These are phyloP conservation scores for Suillus lakei DNA, from an alignment of 768 basidiomycete species.

Conservation along the genomic window DNA sequence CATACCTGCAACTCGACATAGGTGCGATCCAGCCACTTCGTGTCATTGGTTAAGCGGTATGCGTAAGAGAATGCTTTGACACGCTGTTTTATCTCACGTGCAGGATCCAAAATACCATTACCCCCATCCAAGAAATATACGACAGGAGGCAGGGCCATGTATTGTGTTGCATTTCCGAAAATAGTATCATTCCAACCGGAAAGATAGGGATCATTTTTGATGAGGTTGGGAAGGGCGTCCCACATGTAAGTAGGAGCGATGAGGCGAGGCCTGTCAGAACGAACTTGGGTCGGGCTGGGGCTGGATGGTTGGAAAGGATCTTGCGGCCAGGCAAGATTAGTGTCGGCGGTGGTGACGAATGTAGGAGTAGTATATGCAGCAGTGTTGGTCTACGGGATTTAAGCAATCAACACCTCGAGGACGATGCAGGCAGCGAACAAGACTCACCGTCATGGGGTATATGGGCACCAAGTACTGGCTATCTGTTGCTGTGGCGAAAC, in stretches of 20 bases:
- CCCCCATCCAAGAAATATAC: constrained; percentile 76
- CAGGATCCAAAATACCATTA: constrained; percentile 91
- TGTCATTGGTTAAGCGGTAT: constrained; percentile 90
- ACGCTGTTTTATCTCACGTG: constrained; percentile 87
- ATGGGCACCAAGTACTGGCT: constrained; percentile 80
- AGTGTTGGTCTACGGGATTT: constrained; percentile 63
- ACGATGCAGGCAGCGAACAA: background rate
- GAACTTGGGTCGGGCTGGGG: constrained; percentile 62
- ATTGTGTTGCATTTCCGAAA: constrained; percentile 85
- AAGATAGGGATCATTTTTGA: constrained; percentile 85
- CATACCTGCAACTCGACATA: constrained; percentile 84
- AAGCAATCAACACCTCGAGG: constrained; percentile 12
- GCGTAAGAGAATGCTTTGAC: constrained; percentile 93
- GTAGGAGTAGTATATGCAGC: constrained; percentile 75
- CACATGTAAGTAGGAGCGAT: constrained; percentile 94
- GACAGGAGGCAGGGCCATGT: constrained; percentile 65
- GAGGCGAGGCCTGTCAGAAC: constrained; percentile 85
- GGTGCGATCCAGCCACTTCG: constrained; percentile 85
- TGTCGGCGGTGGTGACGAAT: constrained; percentile 60
- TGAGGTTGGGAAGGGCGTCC: constrained; percentile 77
- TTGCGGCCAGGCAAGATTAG: constrained; percentile 70
- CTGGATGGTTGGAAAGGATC: constrained; percentile 76
- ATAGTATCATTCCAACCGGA: constrained; percentile 89
- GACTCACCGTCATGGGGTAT: constrained; percentile 86
- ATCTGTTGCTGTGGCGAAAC: constrained; percentile 80